Percentiles rank a stretch among this genome's conserved stretches.
Conservation (phyloP, 306 rosid genomes). For the Calophaca sinica region DNA sequence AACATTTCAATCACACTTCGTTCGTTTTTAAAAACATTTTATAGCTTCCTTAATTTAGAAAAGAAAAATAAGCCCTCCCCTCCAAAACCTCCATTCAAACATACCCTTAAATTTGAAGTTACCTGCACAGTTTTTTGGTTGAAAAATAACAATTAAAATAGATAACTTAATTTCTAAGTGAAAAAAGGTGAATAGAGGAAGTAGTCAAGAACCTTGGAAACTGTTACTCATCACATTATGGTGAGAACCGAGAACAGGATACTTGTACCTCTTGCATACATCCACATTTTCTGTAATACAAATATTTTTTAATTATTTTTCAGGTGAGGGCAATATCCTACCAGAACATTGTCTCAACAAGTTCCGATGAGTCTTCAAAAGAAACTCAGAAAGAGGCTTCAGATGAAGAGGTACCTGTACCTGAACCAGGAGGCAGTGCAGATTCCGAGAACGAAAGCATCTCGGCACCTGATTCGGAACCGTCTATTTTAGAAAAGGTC, state of each 20-base stretch:
- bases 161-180: conserved; percentile 13
- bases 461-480: conserved; percentile 63
- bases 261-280: conserved; percentile 4
- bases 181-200: conserved; percentile 12
- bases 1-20: no score
- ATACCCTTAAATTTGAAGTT: conserved; percentile 5
- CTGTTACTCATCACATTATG: conserved; percentile 33
- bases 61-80: no score
- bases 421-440: conserved; percentile 52
- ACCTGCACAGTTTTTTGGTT: conserved; percentile 13
- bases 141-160: conserved; percentile 18
- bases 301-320: conserved; percentile 47
- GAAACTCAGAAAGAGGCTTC: conserved; percentile 76
- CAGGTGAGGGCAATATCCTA: conserved; percentile 75
- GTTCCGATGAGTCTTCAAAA: conserved; percentile 79
- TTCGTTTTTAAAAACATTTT: no score
- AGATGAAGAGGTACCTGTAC: conserved; percentile 68
- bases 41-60: no score
- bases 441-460: conserved; percentile 63
- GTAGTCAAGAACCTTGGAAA: conserved; percentile 3
- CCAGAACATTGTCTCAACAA: conserved; percentile 53
- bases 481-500: conserved; percentile 53
- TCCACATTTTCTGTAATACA: conserved; percentile 9
- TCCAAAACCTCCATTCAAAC: no score
- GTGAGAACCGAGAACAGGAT: conserved; percentile 22